Evolutionary conservation across 805 yeast species (phyloP), one percentile per base, ranked within the genome.

Genomic region (Schwanniomyces vanrijiae): DNA sequence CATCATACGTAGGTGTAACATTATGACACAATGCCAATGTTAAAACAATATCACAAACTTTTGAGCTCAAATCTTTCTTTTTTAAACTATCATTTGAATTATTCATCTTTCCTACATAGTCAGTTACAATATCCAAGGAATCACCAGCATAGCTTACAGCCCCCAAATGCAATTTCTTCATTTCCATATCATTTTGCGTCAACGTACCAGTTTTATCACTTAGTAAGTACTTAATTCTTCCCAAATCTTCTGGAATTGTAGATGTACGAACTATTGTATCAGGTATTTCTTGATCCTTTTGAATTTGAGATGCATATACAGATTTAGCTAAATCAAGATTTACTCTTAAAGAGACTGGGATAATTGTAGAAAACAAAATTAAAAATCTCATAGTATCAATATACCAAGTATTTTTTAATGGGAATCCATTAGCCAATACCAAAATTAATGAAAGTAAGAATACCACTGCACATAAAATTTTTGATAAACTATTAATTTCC

Each of bases 171-270:
- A 94, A 73, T 64, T 91, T 92, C 56, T 89, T 90, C 78, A 94
- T 73, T 60, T 90, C 96, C 99, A 94, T 94, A 62, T 95, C 99
- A 64, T 94, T 94, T 64, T 92, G 97, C 4, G 99, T 94, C 54
- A 94, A 77, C 0, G 99, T 94, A 33, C 99, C 99, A 0, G 99
- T 94, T 60, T 94, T 94, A 66, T 94, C 99, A 52, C 91, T 85
- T 39, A 94, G 75, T 46, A 94, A 68, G 64, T 94, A 94, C 66
- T 94, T 98, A 38, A 94, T 88, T 55, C 99, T 78, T 22, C 99
- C 99, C 53, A 94, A 74, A 68, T 94, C 99, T 66, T 94, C 99
- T 1, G 99, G 99, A 39, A 94, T 94, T 0, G 99, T 95, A 47
- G 97, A 89, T 1, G 99, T 94, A 61, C 99, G 82, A 4, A 95